phyloP scores from a whole-genome alignment of 306 rosid species.

The Datisca glomerata region DNA sequence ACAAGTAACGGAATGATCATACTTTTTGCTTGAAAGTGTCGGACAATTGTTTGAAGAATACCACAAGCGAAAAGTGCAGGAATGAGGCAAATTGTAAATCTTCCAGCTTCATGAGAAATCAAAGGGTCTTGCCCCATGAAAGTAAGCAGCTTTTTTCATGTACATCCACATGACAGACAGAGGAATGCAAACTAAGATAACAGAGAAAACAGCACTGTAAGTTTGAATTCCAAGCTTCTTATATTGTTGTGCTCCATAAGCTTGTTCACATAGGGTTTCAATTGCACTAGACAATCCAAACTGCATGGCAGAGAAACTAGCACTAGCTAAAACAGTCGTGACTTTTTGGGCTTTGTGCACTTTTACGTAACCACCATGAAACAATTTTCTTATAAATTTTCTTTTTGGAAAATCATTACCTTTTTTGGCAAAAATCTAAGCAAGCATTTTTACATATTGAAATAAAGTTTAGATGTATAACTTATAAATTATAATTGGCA shows the following conservation, averaged over 20 bases:
- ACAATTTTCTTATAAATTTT: too few relatives aligned
- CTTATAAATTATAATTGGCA: too few relatives aligned
- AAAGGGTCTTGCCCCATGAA: constrained; percentile 64
- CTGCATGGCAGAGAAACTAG: constrained; percentile 16
- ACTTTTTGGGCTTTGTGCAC: too few relatives aligned
- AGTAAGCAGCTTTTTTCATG: constrained; percentile 40
- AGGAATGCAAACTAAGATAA: constrained; percentile 39
- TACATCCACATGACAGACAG: constrained; percentile 40
- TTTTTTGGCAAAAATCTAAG: too few relatives aligned
- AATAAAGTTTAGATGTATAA: too few relatives aligned
- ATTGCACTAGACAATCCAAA: constrained; percentile 28
- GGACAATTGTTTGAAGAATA: constrained; percentile 37
- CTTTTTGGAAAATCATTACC: too few relatives aligned
- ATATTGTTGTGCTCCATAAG: constrained; percentile 28
- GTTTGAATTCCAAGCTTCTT: constrained; percentile 18
- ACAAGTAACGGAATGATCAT: constrained; percentile 45
- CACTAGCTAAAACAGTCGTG: too few relatives aligned
- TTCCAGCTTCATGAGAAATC: constrained; percentile 56
- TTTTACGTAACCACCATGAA: too few relatives aligned
- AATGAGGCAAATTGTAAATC: constrained; percentile 43
- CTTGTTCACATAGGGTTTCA: constrained; percentile 31
- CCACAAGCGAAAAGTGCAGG: constrained; percentile 65
- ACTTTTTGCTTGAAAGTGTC: constrained; percentile 61
- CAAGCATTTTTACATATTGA: too few relatives aligned
- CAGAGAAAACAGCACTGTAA: constrained; percentile 28